phyloP scores from a whole-genome alignment of 495 filamentous ascomycete genomes.

The Penicillium herquei region DNA sequence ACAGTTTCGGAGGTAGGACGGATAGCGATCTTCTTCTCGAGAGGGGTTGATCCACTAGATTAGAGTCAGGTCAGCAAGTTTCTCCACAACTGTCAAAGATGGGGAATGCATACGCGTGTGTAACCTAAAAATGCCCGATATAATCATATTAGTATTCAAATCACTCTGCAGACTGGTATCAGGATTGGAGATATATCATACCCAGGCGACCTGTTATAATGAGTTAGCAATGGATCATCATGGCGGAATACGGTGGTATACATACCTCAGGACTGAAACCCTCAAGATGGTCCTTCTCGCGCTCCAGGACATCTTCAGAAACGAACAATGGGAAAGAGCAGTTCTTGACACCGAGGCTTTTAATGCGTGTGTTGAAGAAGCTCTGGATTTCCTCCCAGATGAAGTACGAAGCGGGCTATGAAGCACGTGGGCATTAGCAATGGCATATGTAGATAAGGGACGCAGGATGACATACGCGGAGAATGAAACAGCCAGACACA shows the following conservation, averaged over 20 bases:
- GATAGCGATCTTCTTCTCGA: slow-evolving; percentile 93
- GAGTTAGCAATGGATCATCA: too few species aligned
- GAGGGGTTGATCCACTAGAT: slow-evolving; percentile 69
- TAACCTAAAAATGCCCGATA: slow-evolving; percentile 69
- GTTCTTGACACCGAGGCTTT: slow-evolving; percentile 72
- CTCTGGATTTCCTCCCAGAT: slow-evolving; percentile 91
- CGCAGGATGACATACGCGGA: slow-evolving; percentile 54
- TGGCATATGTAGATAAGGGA: background rate
- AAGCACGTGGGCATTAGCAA: slow-evolving; percentile 3
- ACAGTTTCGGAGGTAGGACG: slow-evolving; percentile 93
- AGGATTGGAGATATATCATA: too few species aligned
- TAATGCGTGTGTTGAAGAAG: slow-evolving; percentile 86
- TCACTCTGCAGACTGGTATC: too few species aligned
- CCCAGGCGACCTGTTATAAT: too few species aligned
- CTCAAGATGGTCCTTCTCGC: slow-evolving; percentile 95
- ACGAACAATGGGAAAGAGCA: slow-evolving; percentile 96
- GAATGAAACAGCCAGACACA: slow-evolving; percentile 89
- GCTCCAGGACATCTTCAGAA: slow-evolving; percentile 82
- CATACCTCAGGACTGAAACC: slow-evolving; percentile 91
- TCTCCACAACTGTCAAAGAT: slow-evolving; percentile 5
- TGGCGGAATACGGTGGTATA: slow-evolving; percentile 23
- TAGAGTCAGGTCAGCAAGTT: slow-evolving; percentile 21
- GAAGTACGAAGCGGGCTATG: slow-evolving; percentile 68
- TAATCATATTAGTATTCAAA: too few species aligned
- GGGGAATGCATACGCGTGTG: slow-evolving; percentile 68